Evolutionary conservation across 2,329 filamentous ascomycete species (phyloP), one percentile per base, ranked within the genome.

Genomic region (Phialocephala sp.): DNA sequence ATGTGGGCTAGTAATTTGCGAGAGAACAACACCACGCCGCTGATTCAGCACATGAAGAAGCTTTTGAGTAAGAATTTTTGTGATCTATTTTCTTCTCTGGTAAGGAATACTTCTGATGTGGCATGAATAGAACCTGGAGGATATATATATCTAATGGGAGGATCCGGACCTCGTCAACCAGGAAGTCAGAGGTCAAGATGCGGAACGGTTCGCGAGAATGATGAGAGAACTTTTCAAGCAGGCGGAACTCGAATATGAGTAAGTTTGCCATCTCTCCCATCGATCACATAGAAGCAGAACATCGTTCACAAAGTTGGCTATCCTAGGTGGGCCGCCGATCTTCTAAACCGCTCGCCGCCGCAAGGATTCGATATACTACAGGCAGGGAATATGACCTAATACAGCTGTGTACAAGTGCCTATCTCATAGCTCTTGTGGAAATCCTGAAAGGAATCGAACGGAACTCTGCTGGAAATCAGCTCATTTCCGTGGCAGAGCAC

Each of bases 81-180:
- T 52, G 2, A 52, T 27, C 20, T 20, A 22, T 8, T 5, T 22
- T 22, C 6, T 22, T n/a, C 9, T 41, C 14, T n/a, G 1, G 27
- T 3, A 32, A 32, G 27, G 27, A 6, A 32, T 32, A 32, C 3
- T 32, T 3, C 27, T 32, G 27, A 20, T 20, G 9, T 15, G 36
- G 8, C 6, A 43, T 1, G 14, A 37, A 41, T 20, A 60, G 58
- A 60, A 22, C 58, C 43, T 2, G 58, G 43, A 35, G 58, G 58
- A 47, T 60, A 60, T 36, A 47, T 60, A 60, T 36, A 36, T 60
- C 27, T 24, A 60, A 50, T 60, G 58, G 58, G 58, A 60, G 27
- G 58, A 50, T 20, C 41, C 39, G 9, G 58, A 60, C 58, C 35
- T 60, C 37, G 41, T 60, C 15, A 47, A 60, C 18, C 58, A 60